phyloP scores from a whole-genome alignment of 2,329 filamentous ascomycete species.

The Orbilia ellipsospora region DNA sequence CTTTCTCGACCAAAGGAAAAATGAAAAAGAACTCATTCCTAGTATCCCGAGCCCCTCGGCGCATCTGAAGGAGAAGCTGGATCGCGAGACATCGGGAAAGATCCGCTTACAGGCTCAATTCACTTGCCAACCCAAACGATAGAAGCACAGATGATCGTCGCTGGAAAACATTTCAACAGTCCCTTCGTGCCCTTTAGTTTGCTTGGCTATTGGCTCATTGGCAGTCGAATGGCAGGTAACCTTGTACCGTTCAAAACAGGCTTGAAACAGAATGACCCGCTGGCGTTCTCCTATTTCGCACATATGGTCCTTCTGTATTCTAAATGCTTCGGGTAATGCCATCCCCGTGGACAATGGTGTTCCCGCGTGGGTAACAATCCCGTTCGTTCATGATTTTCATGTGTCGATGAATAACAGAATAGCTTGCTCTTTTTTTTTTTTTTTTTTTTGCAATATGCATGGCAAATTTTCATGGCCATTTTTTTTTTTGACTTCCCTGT shows the following conservation, averaged over 20 bases:
- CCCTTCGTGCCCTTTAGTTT: slow-evolving; percentile 24
- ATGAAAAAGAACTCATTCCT: slow-evolving; percentile 19
- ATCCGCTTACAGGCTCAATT: slow-evolving; percentile 30
- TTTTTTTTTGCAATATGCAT: slow-evolving; percentile 7
- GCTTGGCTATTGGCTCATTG: slow-evolving; percentile 45
- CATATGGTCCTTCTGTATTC: slow-evolving; percentile 25
- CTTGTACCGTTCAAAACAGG: slow-evolving; percentile 51
- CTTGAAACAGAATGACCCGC: slow-evolving; percentile 52
- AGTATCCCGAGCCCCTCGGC: background rate
- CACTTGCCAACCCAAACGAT: slow-evolving; percentile 32
- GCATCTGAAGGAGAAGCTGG: slow-evolving; percentile 38
- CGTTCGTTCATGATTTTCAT: slow-evolving; percentile 6
- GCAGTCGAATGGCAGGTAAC: slow-evolving; percentile 38
- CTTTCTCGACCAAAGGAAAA: slow-evolving; percentile 8
- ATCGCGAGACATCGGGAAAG: slow-evolving; percentile 24
- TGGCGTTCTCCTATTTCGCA: slow-evolving; percentile 54
- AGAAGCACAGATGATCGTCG: slow-evolving; percentile 41
- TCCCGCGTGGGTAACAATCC: slow-evolving; percentile 5
- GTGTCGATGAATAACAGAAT: background rate
- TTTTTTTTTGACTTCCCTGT: background rate
- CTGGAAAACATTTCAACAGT: slow-evolving; percentile 2
- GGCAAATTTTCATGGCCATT: background rate
- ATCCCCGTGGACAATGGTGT: slow-evolving; percentile 16
- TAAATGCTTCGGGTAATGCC: slow-evolving; percentile 30
- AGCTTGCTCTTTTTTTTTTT: slow-evolving; percentile 25